Evolutionary conservation across 345 rosid genomes (phyloP), one percentile per base, ranked within the genome.

Genomic region (Eucalyptus brandiana): DNA sequence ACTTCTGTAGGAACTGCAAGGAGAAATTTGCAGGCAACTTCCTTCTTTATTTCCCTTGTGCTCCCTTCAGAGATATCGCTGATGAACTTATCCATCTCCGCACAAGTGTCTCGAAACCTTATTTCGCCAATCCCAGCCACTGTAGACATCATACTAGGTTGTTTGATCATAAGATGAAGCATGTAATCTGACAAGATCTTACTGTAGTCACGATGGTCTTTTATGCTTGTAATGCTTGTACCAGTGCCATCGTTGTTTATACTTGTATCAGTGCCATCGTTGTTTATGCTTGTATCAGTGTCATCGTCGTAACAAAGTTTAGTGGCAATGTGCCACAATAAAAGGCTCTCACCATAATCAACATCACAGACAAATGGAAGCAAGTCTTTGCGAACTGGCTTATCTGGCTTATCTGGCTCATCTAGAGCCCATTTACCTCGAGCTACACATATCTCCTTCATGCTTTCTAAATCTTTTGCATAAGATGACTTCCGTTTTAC

Each of bases 161-260:
- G 24, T 69, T 69, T 69, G 24, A 34, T 34, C 44, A 69, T 0
- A 18, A 69, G 80, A 69, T 34, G 7, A 69, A 69, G 12, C 44
- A 34, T 9, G 7, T 69, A 69, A 69, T 69, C 44, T 3, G 80
- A 69, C 2, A 34, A 69, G 0, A 34, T 21, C 44, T 5, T 34
- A 34, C 56, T 53, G 0, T 0, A 7, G 0, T 51, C 2, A 7
- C 54, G 9, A 9, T 2, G 1, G 53, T n/a, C n/a, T n/a, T n/a
- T n/a, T n/a, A n/a, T n/a, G n/a, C n/a, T n/a, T n/a, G n/a, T n/a
- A n/a, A n/a, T n/a, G n/a, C n/a, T n/a, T n/a, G n/a, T n/a, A n/a
- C n/a, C n/a, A n/a, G n/a, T n/a, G n/a, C n/a, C n/a, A n/a, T n/a
- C n/a, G n/a, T n/a, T n/a, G n/a, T n/a, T n/a, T n/a, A n/a, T n/a